Evolutionary conservation across 345 rosid species (phyloP).

Genomic region (Citrus sinensis): DNA sequence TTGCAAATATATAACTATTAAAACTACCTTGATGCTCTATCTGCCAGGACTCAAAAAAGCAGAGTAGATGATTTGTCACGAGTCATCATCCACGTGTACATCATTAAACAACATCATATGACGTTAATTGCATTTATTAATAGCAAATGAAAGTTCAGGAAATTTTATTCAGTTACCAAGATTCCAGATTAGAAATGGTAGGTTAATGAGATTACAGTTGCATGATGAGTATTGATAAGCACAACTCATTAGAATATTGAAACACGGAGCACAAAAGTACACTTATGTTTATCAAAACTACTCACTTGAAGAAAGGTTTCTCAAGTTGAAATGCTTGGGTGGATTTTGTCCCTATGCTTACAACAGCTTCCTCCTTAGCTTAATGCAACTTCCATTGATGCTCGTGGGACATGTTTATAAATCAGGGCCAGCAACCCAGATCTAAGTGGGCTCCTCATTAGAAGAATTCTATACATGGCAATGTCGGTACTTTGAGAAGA

Average conservation of each 20-base stretch:
- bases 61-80: neutral
- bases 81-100: neutral
- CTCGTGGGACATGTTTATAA: constrained; percentile 16
- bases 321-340: neutral
- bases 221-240: neutral
- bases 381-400: constrained; percentile 11
- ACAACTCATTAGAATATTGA: neutral
- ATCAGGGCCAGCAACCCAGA: constrained; percentile 10
- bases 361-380: constrained; percentile 24
- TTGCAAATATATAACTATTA: neutral
- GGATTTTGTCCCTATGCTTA: constrained; percentile 29
- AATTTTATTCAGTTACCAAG: too few relatives aligned
- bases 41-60: neutral
- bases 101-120: neutral
- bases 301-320: neutral
- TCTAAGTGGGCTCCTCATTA: constrained; percentile 8
- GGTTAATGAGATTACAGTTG: neutral
- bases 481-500: constrained; percentile 1
- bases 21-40: neutral
- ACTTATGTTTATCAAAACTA: neutral
- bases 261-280: constrained; percentile 1
- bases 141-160: neutral
- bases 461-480: constrained; percentile 1
- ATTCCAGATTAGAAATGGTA: too few relatives aligned
- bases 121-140: neutral